These are phyloP conservation scores for Cinnamomum chago DNA, from an alignment of 164 flowering plant genomes.

Conservation along the genomic window DNA sequence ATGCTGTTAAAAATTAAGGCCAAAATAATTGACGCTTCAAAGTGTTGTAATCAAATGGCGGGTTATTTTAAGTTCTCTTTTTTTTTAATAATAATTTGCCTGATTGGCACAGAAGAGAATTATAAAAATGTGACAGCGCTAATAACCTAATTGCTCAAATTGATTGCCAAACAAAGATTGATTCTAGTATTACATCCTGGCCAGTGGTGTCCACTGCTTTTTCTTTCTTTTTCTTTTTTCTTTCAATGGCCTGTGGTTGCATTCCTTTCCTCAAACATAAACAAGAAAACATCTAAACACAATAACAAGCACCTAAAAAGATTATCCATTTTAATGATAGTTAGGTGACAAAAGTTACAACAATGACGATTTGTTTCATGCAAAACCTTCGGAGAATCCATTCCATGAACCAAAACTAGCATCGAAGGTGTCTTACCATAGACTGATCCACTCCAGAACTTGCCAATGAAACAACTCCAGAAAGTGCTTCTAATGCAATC, in stretches of 20 bases:
- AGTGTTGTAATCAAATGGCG: too few relatives aligned
- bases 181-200: neutral
- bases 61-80: too few relatives aligned
- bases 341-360: neutral
- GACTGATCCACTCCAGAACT: constrained; percentile 72
- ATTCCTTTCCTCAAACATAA: neutral
- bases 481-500: constrained; percentile 77
- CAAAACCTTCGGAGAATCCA: neutral
- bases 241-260: neutral
- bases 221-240: too few relatives aligned
- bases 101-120: too few relatives aligned
- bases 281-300: neutral
- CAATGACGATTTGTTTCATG: neutral
- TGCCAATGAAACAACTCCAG: constrained; percentile 77
- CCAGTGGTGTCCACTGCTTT: neutral
- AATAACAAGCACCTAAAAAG: neutral
- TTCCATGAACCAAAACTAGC: neutral
- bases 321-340: neutral
- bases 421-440: constrained; percentile 41
- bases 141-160: too few relatives aligned
- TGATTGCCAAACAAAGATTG: neutral
- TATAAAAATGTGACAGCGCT: too few relatives aligned
- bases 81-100: too few relatives aligned
- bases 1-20: too few relatives aligned
- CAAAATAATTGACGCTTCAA: too few relatives aligned